Percentiles rank a stretch among this genome's conserved stretches.
Conservation (phyloP, 345 rosid species). For the Xanthoceras sorbifolium region DNA sequence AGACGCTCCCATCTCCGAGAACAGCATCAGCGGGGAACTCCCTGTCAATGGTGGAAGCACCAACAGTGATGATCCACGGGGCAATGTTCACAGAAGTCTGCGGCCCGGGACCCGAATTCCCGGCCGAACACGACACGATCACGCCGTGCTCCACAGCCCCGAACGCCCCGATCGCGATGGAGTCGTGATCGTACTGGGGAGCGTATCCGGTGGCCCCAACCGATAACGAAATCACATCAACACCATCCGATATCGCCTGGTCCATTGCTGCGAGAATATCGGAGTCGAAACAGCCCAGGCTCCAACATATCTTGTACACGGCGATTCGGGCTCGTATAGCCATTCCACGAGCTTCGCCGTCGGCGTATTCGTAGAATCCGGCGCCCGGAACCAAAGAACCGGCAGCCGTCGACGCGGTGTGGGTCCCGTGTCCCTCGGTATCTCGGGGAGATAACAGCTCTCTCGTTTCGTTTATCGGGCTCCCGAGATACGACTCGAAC, state of each 20-base stretch:
- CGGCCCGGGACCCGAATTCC: slow-evolving; percentile 83
- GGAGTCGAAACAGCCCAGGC: slow-evolving; percentile 74
- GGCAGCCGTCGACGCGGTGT: slow-evolving; percentile 35
- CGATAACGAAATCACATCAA: slow-evolving; percentile 78
- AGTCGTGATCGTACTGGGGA: slow-evolving; percentile 66
- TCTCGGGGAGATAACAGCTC: slow-evolving; percentile 46
- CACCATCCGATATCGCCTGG: slow-evolving; percentile 79
- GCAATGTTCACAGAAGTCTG: slow-evolving; percentile 79
- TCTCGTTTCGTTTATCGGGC: slow-evolving; percentile 25
- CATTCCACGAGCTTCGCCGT: slow-evolving; percentile 86
- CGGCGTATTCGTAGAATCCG: slow-evolving; percentile 60
- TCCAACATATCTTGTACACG: slow-evolving; percentile 90
- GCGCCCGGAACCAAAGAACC: slow-evolving; percentile 60
- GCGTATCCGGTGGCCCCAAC: slow-evolving; percentile 79
- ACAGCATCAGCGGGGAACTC: slow-evolving; percentile 82
- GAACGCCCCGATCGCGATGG: slow-evolving; percentile 82
- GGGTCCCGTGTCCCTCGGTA: slow-evolving; percentile 31
- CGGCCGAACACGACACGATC: slow-evolving; percentile 86
- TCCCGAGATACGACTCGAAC: slow-evolving; percentile 37
- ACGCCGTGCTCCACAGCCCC: slow-evolving; percentile 66
- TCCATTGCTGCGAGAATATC: slow-evolving; percentile 97
- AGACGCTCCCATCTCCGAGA: slow-evolving; percentile 59
- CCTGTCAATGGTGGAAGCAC: slow-evolving; percentile 84
- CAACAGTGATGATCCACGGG: slow-evolving; percentile 90
- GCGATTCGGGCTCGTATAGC: slow-evolving; percentile 82